Evolutionary conservation across 352 stramenopile genomes (phyloP).

Genomic region (Globisporangium canariense): DNA sequence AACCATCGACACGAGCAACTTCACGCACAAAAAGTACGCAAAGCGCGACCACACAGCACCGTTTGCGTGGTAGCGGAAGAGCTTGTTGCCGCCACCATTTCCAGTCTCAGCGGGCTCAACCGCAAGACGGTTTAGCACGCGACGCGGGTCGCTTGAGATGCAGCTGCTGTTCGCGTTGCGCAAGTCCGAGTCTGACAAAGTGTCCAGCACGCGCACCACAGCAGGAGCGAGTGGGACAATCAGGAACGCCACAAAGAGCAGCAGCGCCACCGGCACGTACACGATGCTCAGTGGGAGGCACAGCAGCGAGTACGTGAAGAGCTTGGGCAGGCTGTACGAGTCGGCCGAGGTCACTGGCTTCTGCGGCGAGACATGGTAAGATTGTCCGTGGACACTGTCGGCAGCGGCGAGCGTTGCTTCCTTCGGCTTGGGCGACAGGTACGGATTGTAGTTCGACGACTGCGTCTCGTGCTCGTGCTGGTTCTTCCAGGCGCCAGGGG

Average conservation of each 20-base stretch:
- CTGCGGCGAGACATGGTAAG: neutral
- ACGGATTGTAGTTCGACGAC: constrained; percentile 42
- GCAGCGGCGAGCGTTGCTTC: constrained; percentile 2
- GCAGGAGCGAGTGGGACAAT: constrained; percentile 43
- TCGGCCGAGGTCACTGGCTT: constrained; percentile 16
- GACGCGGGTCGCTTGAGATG: constrained; percentile 40
- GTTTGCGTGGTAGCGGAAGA: constrained; percentile 61
- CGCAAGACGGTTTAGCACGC: constrained; percentile 57
- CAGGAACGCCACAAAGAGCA: constrained; percentile 58
- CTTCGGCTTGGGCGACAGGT: constrained; percentile 57
- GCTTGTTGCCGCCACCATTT: constrained; percentile 22
- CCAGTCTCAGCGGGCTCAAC: constrained; percentile 13
- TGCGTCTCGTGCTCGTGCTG: constrained; percentile 27
- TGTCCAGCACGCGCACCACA: constrained; percentile 57
- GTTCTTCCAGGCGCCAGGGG: constrained; percentile 7
- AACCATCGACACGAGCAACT: constrained; percentile 60
- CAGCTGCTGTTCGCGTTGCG: constrained; percentile 69
- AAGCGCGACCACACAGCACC: constrained; percentile 63
- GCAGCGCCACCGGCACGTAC: constrained; percentile 50
- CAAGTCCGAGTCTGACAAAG: constrained; percentile 73
- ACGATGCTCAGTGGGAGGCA: constrained; percentile 56
- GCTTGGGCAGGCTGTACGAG: constrained; percentile 56
- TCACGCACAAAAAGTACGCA: constrained; percentile 62
- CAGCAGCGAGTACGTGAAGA: constrained; percentile 56
- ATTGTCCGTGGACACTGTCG: neutral